Base-by-base conservation (phyloP, 139 green algal genomes). In the Astrephomene gubernaculifera region DNA sequence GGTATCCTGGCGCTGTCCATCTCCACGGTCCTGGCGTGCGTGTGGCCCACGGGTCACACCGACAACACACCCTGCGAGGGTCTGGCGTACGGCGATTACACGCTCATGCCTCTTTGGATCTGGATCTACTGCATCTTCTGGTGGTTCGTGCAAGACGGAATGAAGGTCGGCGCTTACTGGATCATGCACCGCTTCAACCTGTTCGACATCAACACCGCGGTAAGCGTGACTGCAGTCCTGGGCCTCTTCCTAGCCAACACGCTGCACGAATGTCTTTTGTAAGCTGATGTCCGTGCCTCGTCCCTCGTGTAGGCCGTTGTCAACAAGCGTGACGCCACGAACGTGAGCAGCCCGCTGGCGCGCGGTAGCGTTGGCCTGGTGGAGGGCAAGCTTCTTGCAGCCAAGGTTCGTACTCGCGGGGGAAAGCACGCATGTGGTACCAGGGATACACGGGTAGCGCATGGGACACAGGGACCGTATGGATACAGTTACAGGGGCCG, bases 61-160 rank as follows among this genome's bases (percentile, higher is more conserved):
- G 79, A 86, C 49, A 7, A 49, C 39, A 25, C 49, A 45, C 45
- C 65, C 7, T 45, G 68, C 3, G 60, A 90, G 71, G 79, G 61
- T 29, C 60, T 83, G 19, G 61, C 72, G 44, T 60, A 44, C 27
- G 83, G 65, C 39, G 44, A 49, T 54, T 91, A 93, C 90, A 90
- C 65, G 21, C 85, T 92, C 67, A 73, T 84, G 90, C 79, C 92
- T 7, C 71, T 97, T 60, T 96, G 91, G 89, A 82, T 96, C 44
- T 98, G 95, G 95, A 83, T 97, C 73, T 98, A 94, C 92, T 97
- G 94, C 83, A 44, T 96, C 25, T 67, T 97, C 25, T 98, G 93
- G 91, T 98, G 89, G 69, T 89, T 93, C 33, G 87, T 98, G 43
- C 95, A 97, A 52, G 81, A 86, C 69, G 27, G 3, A 8, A 38